phyloP scores from a whole-genome alignment of 1,139 yeast species.

The Blastobotrys apis region DNA sequence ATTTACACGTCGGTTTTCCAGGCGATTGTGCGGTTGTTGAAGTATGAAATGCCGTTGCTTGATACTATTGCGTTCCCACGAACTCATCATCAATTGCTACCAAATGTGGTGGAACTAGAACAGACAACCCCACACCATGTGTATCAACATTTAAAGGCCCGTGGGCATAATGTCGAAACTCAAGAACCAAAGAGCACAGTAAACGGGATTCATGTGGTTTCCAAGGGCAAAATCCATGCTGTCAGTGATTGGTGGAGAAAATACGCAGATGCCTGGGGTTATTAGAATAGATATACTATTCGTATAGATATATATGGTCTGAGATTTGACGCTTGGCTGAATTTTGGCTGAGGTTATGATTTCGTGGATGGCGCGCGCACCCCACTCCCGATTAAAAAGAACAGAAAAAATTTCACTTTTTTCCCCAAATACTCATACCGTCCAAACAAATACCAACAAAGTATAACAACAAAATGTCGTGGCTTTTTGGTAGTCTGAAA shows the following conservation, averaged over 20 bases:
- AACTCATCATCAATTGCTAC: constrained; percentile 83
- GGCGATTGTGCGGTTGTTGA: constrained; percentile 64
- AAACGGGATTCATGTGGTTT: constrained; percentile 44
- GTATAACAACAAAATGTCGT: constrained; percentile 46
- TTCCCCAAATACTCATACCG: constrained; percentile 1
- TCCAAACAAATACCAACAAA: not conserved
- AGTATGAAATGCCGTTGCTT: constrained; percentile 53
- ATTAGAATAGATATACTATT: constrained; percentile 19
- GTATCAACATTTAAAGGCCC: constrained; percentile 31
- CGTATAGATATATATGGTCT: not conserved
- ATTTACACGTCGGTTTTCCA: constrained; percentile 83
- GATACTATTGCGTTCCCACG: constrained; percentile 75
- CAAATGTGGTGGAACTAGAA: constrained; percentile 65
- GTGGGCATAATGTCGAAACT: constrained; percentile 42
- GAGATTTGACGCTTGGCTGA: not conserved
- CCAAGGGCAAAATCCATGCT: constrained; percentile 44
- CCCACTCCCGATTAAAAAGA: not conserved
- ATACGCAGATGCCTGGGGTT: constrained; percentile 45
- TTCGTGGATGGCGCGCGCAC: too few relatives aligned
- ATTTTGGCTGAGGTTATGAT: too few relatives aligned
- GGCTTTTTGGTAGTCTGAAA: constrained; percentile 58
- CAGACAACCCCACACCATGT: constrained; percentile 40
- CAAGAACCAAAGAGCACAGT: constrained; percentile 44
- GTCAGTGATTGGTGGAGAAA: constrained; percentile 58
- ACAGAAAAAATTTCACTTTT: not conserved